These are phyloP conservation scores for Linnemannia hyalina DNA, from an alignment of 192 early-diverging fungal genomes.

Conservation along the genomic window DNA sequence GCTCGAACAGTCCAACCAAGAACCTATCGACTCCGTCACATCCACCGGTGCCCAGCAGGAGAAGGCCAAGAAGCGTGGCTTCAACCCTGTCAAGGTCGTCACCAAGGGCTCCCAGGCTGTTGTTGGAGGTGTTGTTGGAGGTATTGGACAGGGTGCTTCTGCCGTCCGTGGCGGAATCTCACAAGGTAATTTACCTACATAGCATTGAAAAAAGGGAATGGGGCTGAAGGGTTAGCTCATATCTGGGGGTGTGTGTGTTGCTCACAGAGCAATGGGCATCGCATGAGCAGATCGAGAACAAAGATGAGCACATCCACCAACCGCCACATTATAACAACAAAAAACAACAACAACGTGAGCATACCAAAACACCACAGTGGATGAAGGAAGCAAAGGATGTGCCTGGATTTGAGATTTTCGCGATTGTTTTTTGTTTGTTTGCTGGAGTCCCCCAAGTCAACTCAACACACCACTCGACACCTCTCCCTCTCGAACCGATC, in stretches of 20 bases:
- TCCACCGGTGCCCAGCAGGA: background rate
- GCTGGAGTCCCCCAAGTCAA: background rate
- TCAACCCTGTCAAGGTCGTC: slow-evolving; percentile 47
- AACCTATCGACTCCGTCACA: background rate
- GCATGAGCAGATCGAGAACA: too few species aligned
- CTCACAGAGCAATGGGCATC: too few species aligned
- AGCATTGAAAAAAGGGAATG: too few species aligned
- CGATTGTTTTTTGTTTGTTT: background rate
- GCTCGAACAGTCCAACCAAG: background rate
- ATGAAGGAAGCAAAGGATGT: background rate
- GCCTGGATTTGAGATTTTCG: background rate
- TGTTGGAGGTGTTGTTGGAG: slow-evolving; percentile 25
- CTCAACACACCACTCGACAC: background rate
- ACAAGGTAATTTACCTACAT: slow-evolving; percentile 16
- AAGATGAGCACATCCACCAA: too few species aligned
- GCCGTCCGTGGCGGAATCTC: slow-evolving; percentile 50
- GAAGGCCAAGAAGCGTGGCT: slow-evolving; percentile 11
- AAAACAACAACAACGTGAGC: too few species aligned
- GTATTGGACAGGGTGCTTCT: slow-evolving; percentile 17
- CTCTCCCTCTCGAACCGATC: background rate
- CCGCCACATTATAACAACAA: too few species aligned
- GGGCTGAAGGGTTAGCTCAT: background rate
- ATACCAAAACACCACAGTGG: too few species aligned
- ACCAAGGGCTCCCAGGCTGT: slow-evolving; percentile 21
- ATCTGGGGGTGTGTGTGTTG: background rate